Conservation (phyloP, 2,329 filamentous ascomycete genomes). For the Fusarium sp. region DNA sequence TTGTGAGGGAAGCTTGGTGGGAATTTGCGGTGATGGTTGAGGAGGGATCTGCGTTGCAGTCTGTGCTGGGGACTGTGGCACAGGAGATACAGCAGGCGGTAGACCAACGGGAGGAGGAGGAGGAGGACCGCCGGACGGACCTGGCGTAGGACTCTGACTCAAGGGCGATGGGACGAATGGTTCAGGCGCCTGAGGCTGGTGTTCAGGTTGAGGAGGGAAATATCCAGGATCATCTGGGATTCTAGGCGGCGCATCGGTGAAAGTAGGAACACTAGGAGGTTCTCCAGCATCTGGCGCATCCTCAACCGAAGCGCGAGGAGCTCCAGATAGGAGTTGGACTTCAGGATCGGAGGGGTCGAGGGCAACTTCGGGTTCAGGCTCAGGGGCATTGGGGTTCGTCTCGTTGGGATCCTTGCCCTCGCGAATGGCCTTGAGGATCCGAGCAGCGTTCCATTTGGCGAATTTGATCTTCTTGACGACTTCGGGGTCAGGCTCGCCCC, state of each 20-base stretch:
- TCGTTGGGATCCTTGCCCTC: conserved; percentile 92
- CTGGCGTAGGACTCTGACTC: conserved; percentile 43
- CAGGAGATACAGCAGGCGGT: conserved; percentile 16
- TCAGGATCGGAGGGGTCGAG: conserved; percentile 74
- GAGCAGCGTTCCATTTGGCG: conserved; percentile 92
- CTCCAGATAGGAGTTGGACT: conserved; percentile 59
- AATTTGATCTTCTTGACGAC: conserved; percentile 90
- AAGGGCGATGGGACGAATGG: conserved; percentile 49
- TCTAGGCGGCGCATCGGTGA: conserved; percentile 39
- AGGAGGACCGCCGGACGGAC: conserved; percentile 33
- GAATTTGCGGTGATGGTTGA: conserved; percentile 44
- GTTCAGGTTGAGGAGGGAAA: conserved; percentile 43
- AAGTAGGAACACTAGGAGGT: conserved; percentile 40
- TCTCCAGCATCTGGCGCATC: conserved; percentile 60
- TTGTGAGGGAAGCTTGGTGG: conserved; percentile 38
- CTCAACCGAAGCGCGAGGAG: conserved; percentile 60
- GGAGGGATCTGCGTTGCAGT: conserved; percentile 38
- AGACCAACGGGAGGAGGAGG: conserved; percentile 25
- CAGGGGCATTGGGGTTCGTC: conserved; percentile 77
- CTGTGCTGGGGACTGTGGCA: conserved; percentile 19
- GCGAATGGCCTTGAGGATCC: conserved; percentile 90
- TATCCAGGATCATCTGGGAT: conserved; percentile 46
- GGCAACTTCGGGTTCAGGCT: conserved; percentile 53
- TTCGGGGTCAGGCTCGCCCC: conserved; percentile 79
- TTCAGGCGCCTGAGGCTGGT: conserved; percentile 24